phyloP scores from a whole-genome alignment of 1,139 yeast species.

The Yamadazyma conglobata region DNA sequence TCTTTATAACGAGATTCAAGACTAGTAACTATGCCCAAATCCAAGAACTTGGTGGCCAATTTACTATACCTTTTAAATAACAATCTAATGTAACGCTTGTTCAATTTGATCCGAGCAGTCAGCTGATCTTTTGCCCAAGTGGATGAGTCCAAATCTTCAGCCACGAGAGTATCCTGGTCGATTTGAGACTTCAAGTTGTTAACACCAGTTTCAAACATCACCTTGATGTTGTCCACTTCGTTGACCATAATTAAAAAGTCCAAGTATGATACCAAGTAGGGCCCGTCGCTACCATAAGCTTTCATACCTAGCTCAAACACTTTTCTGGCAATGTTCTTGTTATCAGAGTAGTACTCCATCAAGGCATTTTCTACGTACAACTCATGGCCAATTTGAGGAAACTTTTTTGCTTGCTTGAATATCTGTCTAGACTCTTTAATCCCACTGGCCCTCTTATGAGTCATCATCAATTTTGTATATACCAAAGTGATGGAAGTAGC shows the following conservation, averaged over 20 bases:
- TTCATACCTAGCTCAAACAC: conserved; percentile 81
- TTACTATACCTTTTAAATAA: conserved; percentile 24
- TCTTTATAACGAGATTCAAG: conserved; percentile 67
- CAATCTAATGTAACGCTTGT: conserved; percentile 23
- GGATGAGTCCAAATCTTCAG: conserved; percentile 18
- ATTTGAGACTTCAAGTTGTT: conserved; percentile 38
- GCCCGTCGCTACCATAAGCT: conserved; percentile 53
- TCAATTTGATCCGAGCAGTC: conserved; percentile 21
- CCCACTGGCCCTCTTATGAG: conserved; percentile 59
- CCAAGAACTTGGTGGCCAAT: conserved; percentile 50
- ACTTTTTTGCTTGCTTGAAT: conserved; percentile 55
- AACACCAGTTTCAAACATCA: conserved; percentile 63
- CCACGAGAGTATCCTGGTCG: conserved; percentile 17
- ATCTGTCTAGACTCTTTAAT: conserved; percentile 70
- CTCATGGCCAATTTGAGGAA: conserved; percentile 60
- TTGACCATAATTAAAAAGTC: conserved; percentile 68
- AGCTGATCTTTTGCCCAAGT: conserved; percentile 23
- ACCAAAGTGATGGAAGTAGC: conserved; percentile 44
- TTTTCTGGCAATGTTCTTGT: conserved; percentile 67
- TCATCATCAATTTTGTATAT: conserved; percentile 57
- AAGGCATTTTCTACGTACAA: conserved; percentile 79
- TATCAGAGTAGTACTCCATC: conserved; percentile 70
- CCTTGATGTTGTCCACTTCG: conserved; percentile 80
- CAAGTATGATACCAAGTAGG: conserved; percentile 66
- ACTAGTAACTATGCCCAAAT: conserved; percentile 60